Evolutionary conservation across 1,284 basidiomycete species (phyloP).

Genomic region (Leucoagaricus sp.): DNA sequence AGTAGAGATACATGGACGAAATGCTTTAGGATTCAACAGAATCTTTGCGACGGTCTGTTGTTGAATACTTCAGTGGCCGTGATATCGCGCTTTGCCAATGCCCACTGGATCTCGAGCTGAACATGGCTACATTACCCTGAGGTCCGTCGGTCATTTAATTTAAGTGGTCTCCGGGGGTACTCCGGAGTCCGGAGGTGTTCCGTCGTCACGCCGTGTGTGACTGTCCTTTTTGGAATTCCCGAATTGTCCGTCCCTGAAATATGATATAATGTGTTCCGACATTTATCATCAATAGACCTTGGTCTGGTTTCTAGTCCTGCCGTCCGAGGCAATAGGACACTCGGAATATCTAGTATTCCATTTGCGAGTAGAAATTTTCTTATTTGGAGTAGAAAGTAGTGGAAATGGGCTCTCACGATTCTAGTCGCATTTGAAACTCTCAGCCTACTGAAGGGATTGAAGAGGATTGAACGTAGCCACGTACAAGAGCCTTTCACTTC

Average conservation of each 20-base stretch:
- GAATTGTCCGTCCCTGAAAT: slow-evolving; percentile 6
- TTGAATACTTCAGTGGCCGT: too few species aligned
- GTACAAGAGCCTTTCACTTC: neutral
- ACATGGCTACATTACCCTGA: too few species aligned
- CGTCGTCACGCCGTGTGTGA: slow-evolving; percentile 8
- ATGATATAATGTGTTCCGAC: neutral
- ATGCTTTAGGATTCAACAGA: too few species aligned
- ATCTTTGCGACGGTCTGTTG: too few species aligned
- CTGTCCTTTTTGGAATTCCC: neutral
- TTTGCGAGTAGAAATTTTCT: neutral
- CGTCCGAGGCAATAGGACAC: slow-evolving; percentile 14
- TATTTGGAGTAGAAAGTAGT: neutral
- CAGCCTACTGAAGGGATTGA: neutral
- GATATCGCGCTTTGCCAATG: too few species aligned
- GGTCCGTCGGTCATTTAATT: neutral
- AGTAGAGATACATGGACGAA: too few species aligned
- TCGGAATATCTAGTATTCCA: neutral
- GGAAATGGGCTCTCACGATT: neutral
- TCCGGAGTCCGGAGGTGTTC: neutral
- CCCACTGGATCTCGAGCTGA: too few species aligned
- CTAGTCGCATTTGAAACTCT: neutral
- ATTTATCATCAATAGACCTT: neutral
- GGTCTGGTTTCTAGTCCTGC: neutral
- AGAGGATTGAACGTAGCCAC: neutral
- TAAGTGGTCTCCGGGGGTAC: neutral